Conservation (phyloP, 345 rosid species). For the Tarenaya hassleriana region DNA sequence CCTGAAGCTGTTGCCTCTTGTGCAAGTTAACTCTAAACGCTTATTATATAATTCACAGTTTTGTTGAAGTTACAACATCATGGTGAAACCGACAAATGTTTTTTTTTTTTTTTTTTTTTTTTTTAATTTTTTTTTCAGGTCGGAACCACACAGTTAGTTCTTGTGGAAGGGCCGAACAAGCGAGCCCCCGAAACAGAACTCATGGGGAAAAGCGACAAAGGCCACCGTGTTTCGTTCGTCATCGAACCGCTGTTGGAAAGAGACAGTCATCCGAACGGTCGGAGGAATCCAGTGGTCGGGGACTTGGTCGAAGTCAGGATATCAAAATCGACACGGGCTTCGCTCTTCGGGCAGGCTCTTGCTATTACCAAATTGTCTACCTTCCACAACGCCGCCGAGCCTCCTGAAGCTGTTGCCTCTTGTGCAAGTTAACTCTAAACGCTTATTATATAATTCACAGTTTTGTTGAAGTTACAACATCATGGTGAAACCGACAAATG, state of each 20-base stretch:
- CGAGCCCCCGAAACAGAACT: constrained; percentile 86
- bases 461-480: too few relatives aligned
- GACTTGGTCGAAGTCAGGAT: constrained; percentile 76
- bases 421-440: too few relatives aligned
- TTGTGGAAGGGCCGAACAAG: constrained; percentile 89
- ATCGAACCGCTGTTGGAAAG: constrained; percentile 40
- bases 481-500: too few relatives aligned
- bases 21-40: constrained; percentile 35
- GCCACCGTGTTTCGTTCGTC: constrained; percentile 62
- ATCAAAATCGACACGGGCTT: constrained; percentile 58
- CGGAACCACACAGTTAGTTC: constrained; percentile 59
- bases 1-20: constrained; percentile 29
- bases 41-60: too few relatives aligned
- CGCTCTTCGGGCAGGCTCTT: constrained; percentile 69
- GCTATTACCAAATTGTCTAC: constrained; percentile 62
- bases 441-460: too few relatives aligned
- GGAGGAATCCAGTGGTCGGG: constrained; percentile 53
- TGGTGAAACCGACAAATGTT: too few relatives aligned
- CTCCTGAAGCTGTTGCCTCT: too few relatives aligned
- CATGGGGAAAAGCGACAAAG: constrained; percentile 81
- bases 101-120: too few relatives aligned
- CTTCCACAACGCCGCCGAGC: too few relatives aligned
- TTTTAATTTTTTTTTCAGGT: too few relatives aligned
- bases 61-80: too few relatives aligned
- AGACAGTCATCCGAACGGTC: constrained; percentile 18